Percentiles rank a stretch among this genome's conserved stretches.
phyloP scores from a whole-genome alignment of 2,329 filamentous ascomycete species.

The Coniochaeta sp. region DNA sequence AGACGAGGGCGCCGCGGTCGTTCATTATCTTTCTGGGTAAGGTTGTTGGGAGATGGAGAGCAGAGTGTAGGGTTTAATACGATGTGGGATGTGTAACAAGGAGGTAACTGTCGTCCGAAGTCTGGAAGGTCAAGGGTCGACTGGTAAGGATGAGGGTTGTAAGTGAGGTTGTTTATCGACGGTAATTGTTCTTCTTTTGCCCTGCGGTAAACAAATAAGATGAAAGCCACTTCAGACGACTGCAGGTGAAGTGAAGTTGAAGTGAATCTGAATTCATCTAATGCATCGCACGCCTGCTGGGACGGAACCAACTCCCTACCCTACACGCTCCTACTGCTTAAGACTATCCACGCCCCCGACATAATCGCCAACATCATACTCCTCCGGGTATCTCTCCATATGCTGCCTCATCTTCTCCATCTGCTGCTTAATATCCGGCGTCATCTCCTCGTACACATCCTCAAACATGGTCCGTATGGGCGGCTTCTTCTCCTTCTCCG shows the following conservation, averaged over 20 bases:
- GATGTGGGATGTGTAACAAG: too few relatives aligned
- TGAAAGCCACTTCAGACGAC: not conserved
- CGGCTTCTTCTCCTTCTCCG: slow-evolving; percentile 75
- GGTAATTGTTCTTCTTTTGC: too few relatives aligned
- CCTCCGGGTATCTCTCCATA: slow-evolving; percentile 77
- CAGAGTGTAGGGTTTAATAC: too few relatives aligned
- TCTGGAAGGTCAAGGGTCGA: too few relatives aligned
- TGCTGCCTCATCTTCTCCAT: slow-evolving; percentile 68
- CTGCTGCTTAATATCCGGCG: slow-evolving; percentile 54
- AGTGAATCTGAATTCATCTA: too few relatives aligned
- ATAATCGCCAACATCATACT: slow-evolving; percentile 62
- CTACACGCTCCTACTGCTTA: not conserved
- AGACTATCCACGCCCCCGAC: slow-evolving; percentile 24
- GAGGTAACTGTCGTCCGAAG: too few relatives aligned
- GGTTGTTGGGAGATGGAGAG: not conserved
- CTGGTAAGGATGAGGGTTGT: too few relatives aligned
- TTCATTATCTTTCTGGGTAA: slow-evolving; percentile 9
- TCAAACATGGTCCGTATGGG: slow-evolving; percentile 68
- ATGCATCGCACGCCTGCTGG: not conserved
- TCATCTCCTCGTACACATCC: slow-evolving; percentile 84
- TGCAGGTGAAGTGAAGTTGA: not conserved
- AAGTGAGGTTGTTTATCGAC: too few relatives aligned
- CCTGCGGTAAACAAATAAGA: not conserved
- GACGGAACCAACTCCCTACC: not conserved
- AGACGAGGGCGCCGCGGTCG: slow-evolving; percentile 18